Percentiles rank a stretch among this genome's conserved stretches.
Evolutionary conservation across 2,329 filamentous ascomycete species (phyloP).

Genomic region (Aspergillus ibericus): DNA sequence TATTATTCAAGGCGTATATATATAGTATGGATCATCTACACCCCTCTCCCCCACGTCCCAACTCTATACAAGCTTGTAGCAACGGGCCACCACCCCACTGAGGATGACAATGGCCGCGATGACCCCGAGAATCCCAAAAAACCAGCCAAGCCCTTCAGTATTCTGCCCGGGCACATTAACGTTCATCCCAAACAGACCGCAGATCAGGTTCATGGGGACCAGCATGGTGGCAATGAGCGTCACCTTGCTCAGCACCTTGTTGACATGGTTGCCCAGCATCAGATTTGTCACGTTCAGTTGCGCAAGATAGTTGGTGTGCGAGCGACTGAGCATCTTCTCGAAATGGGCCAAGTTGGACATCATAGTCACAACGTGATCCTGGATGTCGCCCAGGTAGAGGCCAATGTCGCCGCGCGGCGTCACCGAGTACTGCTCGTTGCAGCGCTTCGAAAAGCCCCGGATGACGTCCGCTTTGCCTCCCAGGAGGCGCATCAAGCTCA

Average conservation of each 20-base stretch:
- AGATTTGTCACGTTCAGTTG: slow-evolving; percentile 92
- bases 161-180: slow-evolving; percentile 47
- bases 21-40: no score
- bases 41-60: not conserved
- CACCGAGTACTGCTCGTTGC: slow-evolving; percentile 95
- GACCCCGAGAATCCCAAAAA: slow-evolving; percentile 51
- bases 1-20: not conserved
- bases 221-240: slow-evolving; percentile 91
- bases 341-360: slow-evolving; percentile 95
- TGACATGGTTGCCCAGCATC: slow-evolving; percentile 81
- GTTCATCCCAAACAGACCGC: slow-evolving; percentile 58
- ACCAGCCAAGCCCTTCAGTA: slow-evolving; percentile 43
- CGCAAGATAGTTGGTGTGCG: slow-evolving; percentile 93
- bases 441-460: slow-evolving; percentile 95
- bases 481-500: slow-evolving; percentile 86
- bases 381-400: slow-evolving; percentile 93
- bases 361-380: slow-evolving; percentile 99
- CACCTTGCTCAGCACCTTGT: slow-evolving; percentile 89
- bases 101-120: slow-evolving; percentile 45
- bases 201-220: slow-evolving; percentile 93
- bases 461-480: slow-evolving; percentile 99
- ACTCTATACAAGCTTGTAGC: slow-evolving; percentile 41
- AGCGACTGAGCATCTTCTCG: slow-evolving; percentile 93
- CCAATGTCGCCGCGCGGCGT: slow-evolving; percentile 96
- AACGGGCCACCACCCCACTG: slow-evolving; percentile 41